These are phyloP conservation scores for Fusarium sp. DNA, from an alignment of 2,329 filamentous ascomycete species.

Conservation along the genomic window DNA sequence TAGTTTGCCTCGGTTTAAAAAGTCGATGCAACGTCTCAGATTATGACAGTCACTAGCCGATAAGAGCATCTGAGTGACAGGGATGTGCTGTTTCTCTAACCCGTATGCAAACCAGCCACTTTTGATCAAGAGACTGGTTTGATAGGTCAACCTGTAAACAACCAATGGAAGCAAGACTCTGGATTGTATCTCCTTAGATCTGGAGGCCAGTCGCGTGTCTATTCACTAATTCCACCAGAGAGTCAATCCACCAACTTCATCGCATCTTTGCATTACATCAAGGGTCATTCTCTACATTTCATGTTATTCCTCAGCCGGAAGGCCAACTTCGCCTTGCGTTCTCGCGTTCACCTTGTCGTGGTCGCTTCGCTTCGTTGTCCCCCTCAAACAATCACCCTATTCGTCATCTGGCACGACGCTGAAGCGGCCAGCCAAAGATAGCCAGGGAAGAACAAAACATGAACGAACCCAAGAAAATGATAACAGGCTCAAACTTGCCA, in stretches of 20 bases:
- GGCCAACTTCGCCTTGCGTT: too few relatives aligned
- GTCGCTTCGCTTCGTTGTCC: too few relatives aligned
- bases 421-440: not conserved
- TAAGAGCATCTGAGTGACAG: not conserved
- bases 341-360: too few relatives aligned
- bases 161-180: not conserved
- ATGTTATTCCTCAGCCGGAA: too few relatives aligned
- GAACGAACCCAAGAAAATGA: slow-evolving; percentile 27
- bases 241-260: too few relatives aligned
- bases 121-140: not conserved
- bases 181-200: not conserved
- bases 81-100: not conserved
- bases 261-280: too few relatives aligned
- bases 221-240: too few relatives aligned
- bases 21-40: not conserved
- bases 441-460: slow-evolving; percentile 33
- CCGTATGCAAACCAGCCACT: not conserved
- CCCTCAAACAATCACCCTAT: too few relatives aligned
- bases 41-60: not conserved
- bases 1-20: not conserved
- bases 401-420: not conserved
- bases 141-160: not conserved
- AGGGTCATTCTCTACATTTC: too few relatives aligned
- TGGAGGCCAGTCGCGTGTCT: too few relatives aligned
- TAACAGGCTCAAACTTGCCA: slow-evolving; percentile 28